Percentiles rank a stretch among this genome's conserved stretches.
These are phyloP conservation scores for Penicillium pulvis DNA, from an alignment of 495 filamentous ascomycete genomes.

Conservation along the genomic window DNA sequence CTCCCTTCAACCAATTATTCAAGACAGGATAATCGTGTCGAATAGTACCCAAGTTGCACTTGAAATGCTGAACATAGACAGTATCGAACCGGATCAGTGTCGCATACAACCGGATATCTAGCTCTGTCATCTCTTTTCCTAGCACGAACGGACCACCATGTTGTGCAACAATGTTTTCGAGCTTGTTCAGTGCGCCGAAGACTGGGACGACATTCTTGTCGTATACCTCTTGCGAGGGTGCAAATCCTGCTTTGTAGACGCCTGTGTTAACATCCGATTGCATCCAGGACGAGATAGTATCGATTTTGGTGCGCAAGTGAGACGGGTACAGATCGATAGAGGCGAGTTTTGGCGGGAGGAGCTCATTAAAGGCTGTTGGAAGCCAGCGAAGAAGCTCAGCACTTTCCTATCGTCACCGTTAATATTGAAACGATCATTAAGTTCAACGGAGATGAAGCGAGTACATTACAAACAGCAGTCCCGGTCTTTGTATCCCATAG, in stretches of 20 bases:
- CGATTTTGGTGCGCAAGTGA: slow-evolving; percentile 43
- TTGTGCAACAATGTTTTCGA: slow-evolving; percentile 46
- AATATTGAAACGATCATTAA: neutral
- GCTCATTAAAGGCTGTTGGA: slow-evolving; percentile 47
- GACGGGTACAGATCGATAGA: slow-evolving; percentile 48
- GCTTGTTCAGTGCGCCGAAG: slow-evolving; percentile 54
- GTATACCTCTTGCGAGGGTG: slow-evolving; percentile 48
- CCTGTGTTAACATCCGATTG: slow-evolving; percentile 48
- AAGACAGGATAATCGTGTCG: slow-evolving; percentile 55
- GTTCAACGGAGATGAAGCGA: no score
- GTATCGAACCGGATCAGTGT: slow-evolving; percentile 54
- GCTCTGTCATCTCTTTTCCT: slow-evolving; percentile 48
- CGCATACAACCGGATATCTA: slow-evolving; percentile 53
- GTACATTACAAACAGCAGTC: slow-evolving; percentile 52
- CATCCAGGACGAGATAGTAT: slow-evolving; percentile 47
- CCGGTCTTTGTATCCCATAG: slow-evolving; percentile 56
- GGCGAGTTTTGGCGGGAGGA: slow-evolving; percentile 33
- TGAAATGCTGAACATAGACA: slow-evolving; percentile 60
- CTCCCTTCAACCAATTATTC: slow-evolving; percentile 52
- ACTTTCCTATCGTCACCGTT: slow-evolving; percentile 39
- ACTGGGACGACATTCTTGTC: slow-evolving; percentile 45
- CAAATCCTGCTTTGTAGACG: slow-evolving; percentile 60
- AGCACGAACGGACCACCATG: slow-evolving; percentile 52
- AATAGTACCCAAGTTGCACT: slow-evolving; percentile 56
- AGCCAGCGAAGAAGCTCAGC: slow-evolving; percentile 55